Evolutionary conservation across 2,329 filamentous ascomycete genomes (phyloP), one percentile per base, ranked within the genome.

Genomic region (Hypoxylon sp.): DNA sequence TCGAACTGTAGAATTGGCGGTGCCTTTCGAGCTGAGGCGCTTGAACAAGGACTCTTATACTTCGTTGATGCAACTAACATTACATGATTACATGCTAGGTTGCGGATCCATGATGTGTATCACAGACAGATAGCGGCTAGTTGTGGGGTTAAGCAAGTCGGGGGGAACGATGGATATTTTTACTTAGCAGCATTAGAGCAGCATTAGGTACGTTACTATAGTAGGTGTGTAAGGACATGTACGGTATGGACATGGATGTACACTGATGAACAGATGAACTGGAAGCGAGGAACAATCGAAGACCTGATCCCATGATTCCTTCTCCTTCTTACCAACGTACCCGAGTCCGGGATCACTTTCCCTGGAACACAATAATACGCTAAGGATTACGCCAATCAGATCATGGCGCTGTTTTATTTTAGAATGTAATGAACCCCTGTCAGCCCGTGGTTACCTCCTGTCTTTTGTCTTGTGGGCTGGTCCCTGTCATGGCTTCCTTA

Each of bases 261-360:
- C n/a, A n/a, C n/a, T n/a, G 36, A 17, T 38, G n/a, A 19, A 43
- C 38, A 21, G 21, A 52, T 52, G 36, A 52, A 49, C 36, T 41
- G 38, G n/a, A 49, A 21, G 48, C 9, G 32, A 57, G n/a, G 38
- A 66, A 67, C 49, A 23, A 63, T 48, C n/a, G 28, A 61, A 34
- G 32, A 25, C 56, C 61, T 69, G 67, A 69, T 69, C 67, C 60
- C 63, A 69, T 69, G 67, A 69, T 67, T 59, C 52, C 56, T 60
- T 53, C 36, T 38, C 58, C 46, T 41, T 43, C 59, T 63, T 23
- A n/a, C 5, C 2, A 23, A 2, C 25, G 60, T 50, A 66, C 63
- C 63, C 63, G 67, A 67, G 52, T 63, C 67, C 41, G 59, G 67
- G 55, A 19, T 43, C 49, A 49, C 46, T 41, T 64, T 67, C 65